Evolutionary conservation across 2,329 filamentous ascomycete genomes (phyloP).

Genomic region (Xylariaceae sp.): DNA sequence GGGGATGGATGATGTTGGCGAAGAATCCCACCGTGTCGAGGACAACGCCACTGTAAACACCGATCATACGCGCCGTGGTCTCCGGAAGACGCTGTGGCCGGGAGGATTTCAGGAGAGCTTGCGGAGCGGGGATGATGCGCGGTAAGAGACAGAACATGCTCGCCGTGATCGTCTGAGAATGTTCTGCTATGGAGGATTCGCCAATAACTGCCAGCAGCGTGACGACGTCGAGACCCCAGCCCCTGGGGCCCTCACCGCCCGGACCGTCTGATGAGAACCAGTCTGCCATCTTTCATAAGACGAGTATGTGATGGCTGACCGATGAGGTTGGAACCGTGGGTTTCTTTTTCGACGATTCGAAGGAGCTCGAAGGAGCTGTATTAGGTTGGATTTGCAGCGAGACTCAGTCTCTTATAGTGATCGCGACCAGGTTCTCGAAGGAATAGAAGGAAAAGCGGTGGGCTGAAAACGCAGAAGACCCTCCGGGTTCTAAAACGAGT

Average conservation of each 20-base stretch:
- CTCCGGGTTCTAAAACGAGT: too few relatives aligned
- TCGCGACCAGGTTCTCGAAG: too few relatives aligned
- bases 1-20: constrained; percentile 54
- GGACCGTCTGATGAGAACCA: constrained; percentile 35
- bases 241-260: constrained; percentile 32
- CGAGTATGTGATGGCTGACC: not conserved
- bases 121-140: constrained; percentile 57
- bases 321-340: not conserved
- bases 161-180: constrained; percentile 55
- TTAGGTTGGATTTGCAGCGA: too few relatives aligned
- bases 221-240: constrained; percentile 57
- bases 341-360: not conserved
- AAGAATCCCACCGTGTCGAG: constrained; percentile 56
- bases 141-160: constrained; percentile 53
- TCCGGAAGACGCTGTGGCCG: constrained; percentile 53
- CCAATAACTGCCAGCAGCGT: constrained; percentile 59
- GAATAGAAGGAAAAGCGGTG: too few relatives aligned
- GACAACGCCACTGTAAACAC: constrained; percentile 52
- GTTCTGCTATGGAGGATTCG: constrained; percentile 53
- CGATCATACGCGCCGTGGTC: constrained; percentile 49
- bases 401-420: too few relatives aligned
- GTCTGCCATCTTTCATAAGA: not conserved
- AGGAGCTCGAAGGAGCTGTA: not conserved
- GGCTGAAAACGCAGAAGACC: too few relatives aligned
- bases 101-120: constrained; percentile 53